Base-by-base conservation (phyloP, 805 yeast genomes). In the Gaillardinia entomophila region DNA sequence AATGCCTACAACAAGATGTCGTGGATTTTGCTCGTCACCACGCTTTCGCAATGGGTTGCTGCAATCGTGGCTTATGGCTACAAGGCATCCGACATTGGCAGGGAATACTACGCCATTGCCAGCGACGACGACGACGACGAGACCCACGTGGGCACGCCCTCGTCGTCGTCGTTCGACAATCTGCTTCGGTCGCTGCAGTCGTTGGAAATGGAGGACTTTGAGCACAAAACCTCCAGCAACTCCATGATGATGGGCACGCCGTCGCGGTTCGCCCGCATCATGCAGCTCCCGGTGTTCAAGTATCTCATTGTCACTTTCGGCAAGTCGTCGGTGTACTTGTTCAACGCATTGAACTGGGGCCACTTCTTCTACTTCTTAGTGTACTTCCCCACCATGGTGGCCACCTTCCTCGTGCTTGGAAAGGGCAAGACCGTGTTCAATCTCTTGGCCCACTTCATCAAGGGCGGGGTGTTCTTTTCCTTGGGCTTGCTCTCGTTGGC, bases 361-460 rank as follows among this genome's bases (percentile, higher is more conserved):
- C 57, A 85, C 51, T 70, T 87, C 30, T 57, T 77, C 29, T 78
- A 68, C 43, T 73, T 78, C 32, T 62, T 78, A 34, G 64, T 73
- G 17, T 78, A 84, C 48, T 47, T 80, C n/a, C 67, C 75, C 26
- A 62, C 75, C 3, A 82, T 75, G 2, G 49, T 78, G 19, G 85
- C 87, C 5, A 79, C 82, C 4, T 82, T 84, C 27, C 74, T 72
- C 33, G 51, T 80, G 26, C 57, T 88, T 48, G 97, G 95, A 25
- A 60, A 74, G 56, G 89, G 77, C 3, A 51, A 46, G 10, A 65
- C 66, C 14, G 80, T 89, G 11, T 90, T 86, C 63, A 87, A 86
- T 46, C 57, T 90, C 32, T 68, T 90, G 36, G 98, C 98, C 2
- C 98, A 90, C 59, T 86, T 87, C 71, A 90, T 90, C 56, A 90